Conservation (phyloP, 129 eudicot genomes). For the Solidago caesia region DNA sequence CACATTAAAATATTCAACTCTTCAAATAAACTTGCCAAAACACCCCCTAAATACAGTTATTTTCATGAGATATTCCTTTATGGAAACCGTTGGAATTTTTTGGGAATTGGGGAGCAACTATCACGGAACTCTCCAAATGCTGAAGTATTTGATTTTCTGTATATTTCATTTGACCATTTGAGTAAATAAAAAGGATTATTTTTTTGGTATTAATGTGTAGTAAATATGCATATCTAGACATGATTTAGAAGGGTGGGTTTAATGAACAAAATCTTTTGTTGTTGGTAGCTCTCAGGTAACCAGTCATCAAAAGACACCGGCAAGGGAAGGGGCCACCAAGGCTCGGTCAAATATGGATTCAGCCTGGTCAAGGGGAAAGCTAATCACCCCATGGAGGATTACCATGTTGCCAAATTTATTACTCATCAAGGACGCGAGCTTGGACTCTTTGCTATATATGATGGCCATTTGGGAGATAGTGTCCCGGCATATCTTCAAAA, state of each 20-base stretch:
- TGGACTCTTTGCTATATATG: constrained; percentile 85
- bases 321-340: constrained; percentile 70
- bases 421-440: constrained; percentile 55
- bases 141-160: not conserved
- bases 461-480: constrained; percentile 80
- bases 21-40: too few species aligned
- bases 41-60: not conserved
- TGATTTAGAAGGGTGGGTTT: not conserved
- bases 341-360: constrained; percentile 65
- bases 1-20: too few species aligned
- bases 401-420: constrained; percentile 75
- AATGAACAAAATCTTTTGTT: not conserved
- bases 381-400: constrained; percentile 94
- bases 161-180: not conserved
- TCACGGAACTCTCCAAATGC: not conserved
- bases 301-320: constrained; percentile 55
- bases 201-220: not conserved
- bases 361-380: constrained; percentile 81
- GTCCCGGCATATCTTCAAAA: constrained; percentile 79
- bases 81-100: not conserved
- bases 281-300: constrained; percentile 49
- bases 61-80: not conserved
- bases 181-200: not conserved
- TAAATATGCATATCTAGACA: not conserved
- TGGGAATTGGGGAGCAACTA: not conserved